Evolutionary conservation across 75 land plant species (phyloP), one percentile per base, ranked within the genome.

Genomic region (Pseudotsuga menziesii): DNA sequence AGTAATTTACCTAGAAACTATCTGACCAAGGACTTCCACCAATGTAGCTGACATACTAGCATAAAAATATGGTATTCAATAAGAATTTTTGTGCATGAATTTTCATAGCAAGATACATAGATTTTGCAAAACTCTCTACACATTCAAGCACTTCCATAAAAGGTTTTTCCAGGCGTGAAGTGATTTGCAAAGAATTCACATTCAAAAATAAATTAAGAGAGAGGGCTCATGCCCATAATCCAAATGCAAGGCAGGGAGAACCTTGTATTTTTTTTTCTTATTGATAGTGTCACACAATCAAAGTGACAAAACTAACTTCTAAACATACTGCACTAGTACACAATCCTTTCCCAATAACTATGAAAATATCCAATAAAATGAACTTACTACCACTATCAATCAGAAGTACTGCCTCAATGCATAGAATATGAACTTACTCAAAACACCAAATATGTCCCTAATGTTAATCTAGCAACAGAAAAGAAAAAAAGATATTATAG

Each of bases 91-190:
- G 93, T 36, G 92, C 88, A 85, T 94, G 77, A 72, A 89, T 76
- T 72, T 97, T 95, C 87, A 94, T 88, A 22, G 84, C 83, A 71
- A 91, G 80, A 3, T 98, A 98, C 89, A 97, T 88, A 19, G 99
- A 95, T 82, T 88, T 88, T 26, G 99, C 91, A 76, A 97, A 86
- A 74, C 83, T 92, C 66, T 98, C 98, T 58, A 97, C 87, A 85
- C 99, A 97, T 36, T 89, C 91, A 58, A 94, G 72, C 23, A 98
- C 99, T 85, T 94, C 95, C 79, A 84, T 86, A 0, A 90, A 97
- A 35, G 98, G 93, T 78, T 87, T 16, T 95, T 98, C 67, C 87
- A 89, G 2, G 2, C 93, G 92, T 57, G 98, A 95, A 75, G 90
- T 84, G 82, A 97, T 94, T 98, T 97, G 80, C 54, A 75, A 61